phyloP scores from a whole-genome alignment of 2,329 filamentous ascomycete genomes.

The Alternaria ethzedia region DNA sequence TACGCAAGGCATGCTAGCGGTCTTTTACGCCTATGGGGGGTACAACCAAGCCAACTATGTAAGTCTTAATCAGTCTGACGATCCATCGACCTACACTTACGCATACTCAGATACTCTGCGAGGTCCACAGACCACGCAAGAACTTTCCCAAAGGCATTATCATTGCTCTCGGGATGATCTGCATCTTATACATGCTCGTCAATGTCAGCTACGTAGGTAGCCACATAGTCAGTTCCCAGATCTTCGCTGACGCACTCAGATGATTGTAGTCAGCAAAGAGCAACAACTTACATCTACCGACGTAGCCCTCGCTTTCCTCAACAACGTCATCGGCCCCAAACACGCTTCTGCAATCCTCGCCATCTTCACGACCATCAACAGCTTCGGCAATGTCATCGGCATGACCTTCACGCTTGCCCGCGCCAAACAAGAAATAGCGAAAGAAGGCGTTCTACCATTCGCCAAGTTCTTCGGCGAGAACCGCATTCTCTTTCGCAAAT shows the following conservation, averaged over 20 bases:
- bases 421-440: background rate
- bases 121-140: background rate
- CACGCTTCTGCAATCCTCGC: background rate
- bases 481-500: background rate
- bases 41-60: background rate
- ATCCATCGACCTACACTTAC: background rate
- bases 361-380: background rate
- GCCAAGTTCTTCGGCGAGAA: background rate
- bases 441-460: background rate
- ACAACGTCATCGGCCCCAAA: background rate
- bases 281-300: background rate
- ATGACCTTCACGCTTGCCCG: background rate
- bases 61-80: background rate
- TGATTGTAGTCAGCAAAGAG: background rate
- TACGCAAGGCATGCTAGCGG: background rate
- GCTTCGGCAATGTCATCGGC: background rate
- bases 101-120: background rate
- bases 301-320: background rate
- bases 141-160: background rate
- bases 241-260: background rate
- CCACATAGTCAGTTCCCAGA: background rate
- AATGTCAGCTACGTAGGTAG: background rate
- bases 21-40: background rate
- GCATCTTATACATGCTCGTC: background rate
- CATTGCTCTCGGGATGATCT: background rate